A percentile compares a stretch with the other conserved stretches of the same genome.
These are phyloP conservation scores for Kandelia obovata DNA, from an alignment of 345 rosid genomes.

Conservation along the genomic window DNA sequence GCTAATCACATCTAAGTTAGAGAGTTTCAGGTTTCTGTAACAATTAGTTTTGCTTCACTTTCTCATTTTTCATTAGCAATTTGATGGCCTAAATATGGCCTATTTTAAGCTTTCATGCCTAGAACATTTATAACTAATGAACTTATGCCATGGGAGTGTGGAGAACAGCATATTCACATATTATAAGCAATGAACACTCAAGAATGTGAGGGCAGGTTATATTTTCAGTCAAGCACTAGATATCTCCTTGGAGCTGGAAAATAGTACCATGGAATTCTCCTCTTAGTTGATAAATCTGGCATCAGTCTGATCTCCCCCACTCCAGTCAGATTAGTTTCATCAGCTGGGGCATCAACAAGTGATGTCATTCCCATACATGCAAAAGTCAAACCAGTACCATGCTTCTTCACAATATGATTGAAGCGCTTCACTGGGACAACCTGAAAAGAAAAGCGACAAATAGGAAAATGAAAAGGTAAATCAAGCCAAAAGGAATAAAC, in stretches of 20 bases:
- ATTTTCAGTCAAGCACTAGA: not conserved
- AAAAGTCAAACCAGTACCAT: slow-evolving; percentile 79
- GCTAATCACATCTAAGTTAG: not conserved
- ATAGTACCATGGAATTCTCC: slow-evolving; percentile 71
- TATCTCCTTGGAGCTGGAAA: not conserved
- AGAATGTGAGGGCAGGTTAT: not conserved
- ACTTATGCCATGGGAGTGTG: too few relatives aligned
- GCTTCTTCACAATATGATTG: slow-evolving; percentile 47
- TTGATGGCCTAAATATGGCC: too few relatives aligned
- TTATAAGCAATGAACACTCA: not conserved
- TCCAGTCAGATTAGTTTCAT: slow-evolving; percentile 60
- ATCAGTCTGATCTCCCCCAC: slow-evolving; percentile 88
- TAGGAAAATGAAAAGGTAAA: not conserved
- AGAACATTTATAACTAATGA: too few relatives aligned
- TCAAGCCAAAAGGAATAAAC: not conserved
- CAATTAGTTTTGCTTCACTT: too few relatives aligned
- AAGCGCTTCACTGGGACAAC: slow-evolving; percentile 74
- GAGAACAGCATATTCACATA: too few relatives aligned
- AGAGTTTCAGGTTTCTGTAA: not conserved
- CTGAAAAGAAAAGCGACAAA: slow-evolving; percentile 37
- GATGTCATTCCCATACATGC: slow-evolving; percentile 88
- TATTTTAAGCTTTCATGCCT: too few relatives aligned
- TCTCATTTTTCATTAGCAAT: too few relatives aligned
- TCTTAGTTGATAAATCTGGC: slow-evolving; percentile 74
- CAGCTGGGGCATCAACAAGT: slow-evolving; percentile 75